phyloP scores from a whole-genome alignment of 768 basidiomycete genomes.

The Naematelia aurantialba region DNA sequence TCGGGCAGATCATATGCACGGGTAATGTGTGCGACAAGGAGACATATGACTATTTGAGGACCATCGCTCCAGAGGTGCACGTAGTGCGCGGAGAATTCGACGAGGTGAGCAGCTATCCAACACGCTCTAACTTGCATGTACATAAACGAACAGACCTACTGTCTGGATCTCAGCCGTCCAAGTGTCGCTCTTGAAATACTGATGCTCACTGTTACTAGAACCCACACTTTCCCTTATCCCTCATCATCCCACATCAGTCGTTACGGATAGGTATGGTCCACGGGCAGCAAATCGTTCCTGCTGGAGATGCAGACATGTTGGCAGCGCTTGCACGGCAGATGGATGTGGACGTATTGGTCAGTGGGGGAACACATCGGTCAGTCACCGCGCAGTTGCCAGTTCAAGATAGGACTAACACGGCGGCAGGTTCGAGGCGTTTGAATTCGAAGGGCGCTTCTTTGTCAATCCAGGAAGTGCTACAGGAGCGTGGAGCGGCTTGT shows the following conservation, averaged over 20 bases:
- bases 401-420: not conserved
- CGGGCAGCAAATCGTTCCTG: slow-evolving; percentile 88
- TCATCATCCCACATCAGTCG: slow-evolving; percentile 74
- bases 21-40: slow-evolving; percentile 97
- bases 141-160: not conserved
- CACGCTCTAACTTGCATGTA: not conserved
- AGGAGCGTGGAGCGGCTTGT: slow-evolving; percentile 83
- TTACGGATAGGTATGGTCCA: slow-evolving; percentile 89
- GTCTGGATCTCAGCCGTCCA: too few relatives aligned
- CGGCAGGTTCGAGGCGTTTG: slow-evolving; percentile 86
- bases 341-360: slow-evolving; percentile 94
- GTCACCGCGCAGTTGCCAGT: slow-evolving; percentile 32
- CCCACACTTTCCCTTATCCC: slow-evolving; percentile 70
- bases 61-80: slow-evolving; percentile 87
- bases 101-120: slow-evolving; percentile 59
- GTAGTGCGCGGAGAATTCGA: slow-evolving; percentile 94
- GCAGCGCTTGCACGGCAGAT: slow-evolving; percentile 84
- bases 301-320: slow-evolving; percentile 86
- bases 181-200: too few relatives aligned
- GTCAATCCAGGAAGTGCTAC: slow-evolving; percentile 93
- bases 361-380: slow-evolving; percentile 90
- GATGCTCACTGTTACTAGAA: too few relatives aligned
- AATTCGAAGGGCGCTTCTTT: slow-evolving; percentile 87
- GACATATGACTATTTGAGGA: slow-evolving; percentile 91
- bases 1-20: slow-evolving; percentile 94